Conservation (phyloP, 2,329 filamentous ascomycete species). For the Blastomyces parvus region DNA sequence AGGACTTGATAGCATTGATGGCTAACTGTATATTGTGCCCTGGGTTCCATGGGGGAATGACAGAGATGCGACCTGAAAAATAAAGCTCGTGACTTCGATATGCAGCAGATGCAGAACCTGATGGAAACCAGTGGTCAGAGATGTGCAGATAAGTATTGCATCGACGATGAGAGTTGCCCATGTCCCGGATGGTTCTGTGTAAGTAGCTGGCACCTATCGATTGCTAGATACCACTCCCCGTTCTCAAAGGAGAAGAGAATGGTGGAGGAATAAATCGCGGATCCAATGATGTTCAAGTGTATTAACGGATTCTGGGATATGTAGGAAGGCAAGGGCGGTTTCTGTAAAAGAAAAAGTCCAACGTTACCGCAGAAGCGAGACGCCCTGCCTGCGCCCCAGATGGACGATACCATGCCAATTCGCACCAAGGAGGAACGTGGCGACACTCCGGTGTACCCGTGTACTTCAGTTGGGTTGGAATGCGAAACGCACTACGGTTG, state of each 20-base stretch:
- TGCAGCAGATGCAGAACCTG: neutral
- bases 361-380: neutral
- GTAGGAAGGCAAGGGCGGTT: neutral
- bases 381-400: neutral
- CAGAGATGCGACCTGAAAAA: too few species aligned
- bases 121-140: neutral
- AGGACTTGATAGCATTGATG: too few species aligned
- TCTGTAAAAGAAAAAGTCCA: neutral
- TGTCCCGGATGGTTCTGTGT: neutral
- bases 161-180: neutral
- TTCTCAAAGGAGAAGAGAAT: neutral
- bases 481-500: too few species aligned
- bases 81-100: neutral
- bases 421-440: too few species aligned
- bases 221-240: neutral
- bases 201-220: neutral
- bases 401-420: neutral
- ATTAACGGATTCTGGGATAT: neutral
- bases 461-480: too few species aligned
- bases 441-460: too few species aligned
- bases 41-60: too few species aligned
- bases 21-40: too few species aligned
- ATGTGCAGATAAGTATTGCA: neutral
- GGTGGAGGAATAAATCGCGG: neutral
- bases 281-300: neutral